These are phyloP conservation scores for Penicillium sp. DNA, from an alignment of 2,329 filamentous ascomycete species.

Conservation along the genomic window DNA sequence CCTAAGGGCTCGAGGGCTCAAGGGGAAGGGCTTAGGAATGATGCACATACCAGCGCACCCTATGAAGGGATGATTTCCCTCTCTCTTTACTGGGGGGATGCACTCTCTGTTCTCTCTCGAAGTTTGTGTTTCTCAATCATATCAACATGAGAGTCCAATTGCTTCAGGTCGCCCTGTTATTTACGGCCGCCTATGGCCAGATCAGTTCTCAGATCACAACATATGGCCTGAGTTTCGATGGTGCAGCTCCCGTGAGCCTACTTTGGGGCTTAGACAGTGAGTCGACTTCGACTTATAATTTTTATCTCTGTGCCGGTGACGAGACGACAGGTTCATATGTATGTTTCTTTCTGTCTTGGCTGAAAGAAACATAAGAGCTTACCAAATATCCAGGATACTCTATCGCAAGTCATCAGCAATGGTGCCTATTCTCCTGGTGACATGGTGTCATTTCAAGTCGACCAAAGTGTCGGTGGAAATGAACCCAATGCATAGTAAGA, in stretches of 20 bases:
- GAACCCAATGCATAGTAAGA: constrained; percentile 59
- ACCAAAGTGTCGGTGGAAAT: constrained; percentile 45
- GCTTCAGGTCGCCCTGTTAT: constrained; percentile 39
- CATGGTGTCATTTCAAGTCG: constrained; percentile 47
- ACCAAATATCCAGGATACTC: constrained; percentile 38
- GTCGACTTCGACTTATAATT: constrained; percentile 47
- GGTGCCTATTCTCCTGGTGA: constrained; percentile 43
- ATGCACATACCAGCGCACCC: constrained; percentile 3
- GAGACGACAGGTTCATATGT: constrained; percentile 53
- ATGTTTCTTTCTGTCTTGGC: constrained; percentile 13
- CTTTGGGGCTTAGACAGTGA: constrained; percentile 21
- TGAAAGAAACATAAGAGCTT: neutral
- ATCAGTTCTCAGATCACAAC: constrained; percentile 48
- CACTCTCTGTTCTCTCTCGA: neutral
- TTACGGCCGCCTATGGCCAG: constrained; percentile 39
- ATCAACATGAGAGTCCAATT: constrained; percentile 32
- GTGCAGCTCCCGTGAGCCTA: constrained; percentile 49
- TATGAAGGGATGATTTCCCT: constrained; percentile 7
- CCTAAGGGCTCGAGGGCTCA: neutral
- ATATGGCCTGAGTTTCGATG: constrained; percentile 51
- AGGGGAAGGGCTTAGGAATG: neutral
- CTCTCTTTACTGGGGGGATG: neutral
- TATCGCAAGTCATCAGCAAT: constrained; percentile 42
- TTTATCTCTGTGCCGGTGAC: constrained; percentile 63
- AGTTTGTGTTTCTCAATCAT: constrained; percentile 9